Base-by-base conservation (phyloP, 305 asterid species). In the Solanum aculeatissimum region DNA sequence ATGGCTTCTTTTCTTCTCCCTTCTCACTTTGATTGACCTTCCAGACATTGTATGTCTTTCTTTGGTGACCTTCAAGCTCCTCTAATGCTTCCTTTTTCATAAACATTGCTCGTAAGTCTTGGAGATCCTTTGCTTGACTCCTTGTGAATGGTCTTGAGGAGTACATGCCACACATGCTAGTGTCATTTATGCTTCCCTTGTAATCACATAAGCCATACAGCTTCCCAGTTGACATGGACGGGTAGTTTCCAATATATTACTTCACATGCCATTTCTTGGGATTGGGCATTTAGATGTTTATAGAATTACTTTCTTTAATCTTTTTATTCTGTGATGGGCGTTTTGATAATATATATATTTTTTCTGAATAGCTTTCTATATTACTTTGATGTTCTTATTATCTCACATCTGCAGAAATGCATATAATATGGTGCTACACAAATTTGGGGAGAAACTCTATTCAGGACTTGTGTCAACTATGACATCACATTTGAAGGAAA, bases 341-440 rank as follows among this genome's bases (percentile, higher is more conserved):
- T 77, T 51, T 42, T 27, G 57, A 27, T 38, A 68, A 40, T 40
- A 5, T 2, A 40, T 40, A 40, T 63, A 35, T 35, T 3, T 25
- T 1, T 7, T 16, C 16, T 15, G 82, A 40, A 77, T 77, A 77
- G 45, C 12, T 25, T 21, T 35, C 82, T 77, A 10, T 51, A 12
- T 49, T 77, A 77, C 63, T 27, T 77, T 51, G 62, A 68, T 32
- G 58, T 21, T 66, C 49, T 54, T 70, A 40, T 15, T 58, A 47
- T 57, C 9, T 84, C 77, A 47, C 42, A 58, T 58, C 19, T 81
- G 71, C 92, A 90, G 92, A 69, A 90, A 87, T 85, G 92, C 91
- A 23, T 89, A 90, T 87, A 90, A 90, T 66, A 90, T 90, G 92
- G 91, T 90, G 21, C 85, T 90, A 78, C 92, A 90, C 85, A 90